Percentiles rank a stretch among this genome's conserved stretches.
Evolutionary conservation across 192 early-diverging fungal genomes (phyloP).

Genomic region (Rhizophagus prolifer): DNA sequence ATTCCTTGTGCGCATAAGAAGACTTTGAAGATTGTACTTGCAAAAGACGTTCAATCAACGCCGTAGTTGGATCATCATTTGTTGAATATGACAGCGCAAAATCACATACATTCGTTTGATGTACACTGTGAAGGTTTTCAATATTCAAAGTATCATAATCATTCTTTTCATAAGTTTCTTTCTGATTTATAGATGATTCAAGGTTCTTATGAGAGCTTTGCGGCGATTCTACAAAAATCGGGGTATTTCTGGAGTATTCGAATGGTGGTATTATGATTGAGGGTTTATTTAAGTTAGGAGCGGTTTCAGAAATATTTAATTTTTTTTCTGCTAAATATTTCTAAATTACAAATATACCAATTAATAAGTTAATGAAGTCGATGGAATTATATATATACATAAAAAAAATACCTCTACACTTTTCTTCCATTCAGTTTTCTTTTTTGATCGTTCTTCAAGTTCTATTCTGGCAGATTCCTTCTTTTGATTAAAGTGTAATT

Average conservation of each 20-base stretch:
- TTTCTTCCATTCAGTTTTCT: conserved; percentile 7
- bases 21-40: conserved; percentile 1
- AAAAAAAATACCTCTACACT: background rate
- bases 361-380: background rate
- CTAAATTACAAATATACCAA: background rate
- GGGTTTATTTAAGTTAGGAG: background rate
- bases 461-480: background rate
- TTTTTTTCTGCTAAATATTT: background rate
- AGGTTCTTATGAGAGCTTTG: background rate
- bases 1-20: conserved; percentile 11
- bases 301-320: background rate
- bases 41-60: background rate
- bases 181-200: background rate
- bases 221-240: background rate
- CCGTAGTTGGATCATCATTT: conserved; percentile 9
- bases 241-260: background rate
- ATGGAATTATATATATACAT: background rate
- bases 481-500: background rate
- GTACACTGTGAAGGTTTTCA: background rate
- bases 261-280: background rate
- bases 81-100: background rate
- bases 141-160: background rate
- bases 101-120: background rate
- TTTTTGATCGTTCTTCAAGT: background rate
- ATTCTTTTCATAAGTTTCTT: background rate